These are phyloP conservation scores for Plenodomus biglobosus DNA, from an alignment of 2,329 filamentous ascomycete genomes.

Conservation along the genomic window DNA sequence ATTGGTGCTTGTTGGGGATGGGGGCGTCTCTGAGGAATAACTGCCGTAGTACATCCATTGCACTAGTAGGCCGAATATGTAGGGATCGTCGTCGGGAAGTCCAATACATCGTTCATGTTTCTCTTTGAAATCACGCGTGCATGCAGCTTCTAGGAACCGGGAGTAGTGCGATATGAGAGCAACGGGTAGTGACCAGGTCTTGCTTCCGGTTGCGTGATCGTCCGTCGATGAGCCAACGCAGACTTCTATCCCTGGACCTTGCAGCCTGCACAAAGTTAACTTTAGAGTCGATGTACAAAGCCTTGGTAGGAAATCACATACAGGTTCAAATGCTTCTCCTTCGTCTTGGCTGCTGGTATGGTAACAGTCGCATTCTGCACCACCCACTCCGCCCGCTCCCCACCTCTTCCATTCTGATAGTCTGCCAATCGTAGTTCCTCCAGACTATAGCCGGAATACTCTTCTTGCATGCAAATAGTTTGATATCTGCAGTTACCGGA, in stretches of 20 bases:
- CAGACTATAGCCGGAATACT: too few species aligned
- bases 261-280: background rate
- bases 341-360: too few species aligned
- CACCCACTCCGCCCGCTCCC: too few species aligned
- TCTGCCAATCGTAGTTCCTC: too few species aligned
- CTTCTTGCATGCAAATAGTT: too few species aligned
- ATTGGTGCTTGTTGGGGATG: background rate
- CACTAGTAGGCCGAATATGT: slow-evolving; percentile 10
- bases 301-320: too few species aligned
- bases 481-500: too few species aligned
- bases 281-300: too few species aligned
- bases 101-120: slow-evolving; percentile 3
- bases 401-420: too few species aligned
- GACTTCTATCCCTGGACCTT: slow-evolving; percentile 3
- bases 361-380: too few species aligned
- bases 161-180: slow-evolving; percentile 10
- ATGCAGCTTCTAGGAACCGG: slow-evolving; percentile 4
- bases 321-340: too few species aligned
- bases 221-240: slow-evolving; percentile 2
- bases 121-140: slow-evolving; percentile 4
- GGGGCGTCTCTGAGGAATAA: background rate
- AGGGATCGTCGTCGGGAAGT: slow-evolving; percentile 5
- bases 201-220: too few species aligned
- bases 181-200: slow-evolving; percentile 9
- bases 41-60: slow-evolving; percentile 11